These are phyloP conservation scores for Xylaria longipes DNA, from an alignment of 495 filamentous ascomycete species.

Conservation along the genomic window DNA sequence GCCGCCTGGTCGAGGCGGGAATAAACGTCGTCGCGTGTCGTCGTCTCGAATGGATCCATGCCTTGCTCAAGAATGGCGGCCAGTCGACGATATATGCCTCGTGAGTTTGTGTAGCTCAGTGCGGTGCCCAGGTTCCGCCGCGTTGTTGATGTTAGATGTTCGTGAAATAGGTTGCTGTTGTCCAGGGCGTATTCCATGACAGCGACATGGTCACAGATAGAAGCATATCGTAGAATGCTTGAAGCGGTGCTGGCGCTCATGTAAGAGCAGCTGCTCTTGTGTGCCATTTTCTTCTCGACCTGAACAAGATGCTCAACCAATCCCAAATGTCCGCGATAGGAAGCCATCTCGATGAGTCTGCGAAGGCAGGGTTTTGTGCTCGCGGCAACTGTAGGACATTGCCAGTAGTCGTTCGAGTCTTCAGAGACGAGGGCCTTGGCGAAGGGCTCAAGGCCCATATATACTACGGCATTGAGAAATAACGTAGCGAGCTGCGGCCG, in stretches of 20 bases:
- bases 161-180: constrained; percentile 23
- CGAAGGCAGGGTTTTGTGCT: constrained; percentile 26
- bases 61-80: constrained; percentile 13
- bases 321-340: constrained; percentile 24
- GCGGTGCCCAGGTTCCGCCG: constrained; percentile 22
- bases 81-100: constrained; percentile 12
- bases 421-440: constrained; percentile 28
- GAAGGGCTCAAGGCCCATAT: constrained; percentile 26
- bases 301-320: constrained; percentile 23
- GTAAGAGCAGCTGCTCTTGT: constrained; percentile 13
- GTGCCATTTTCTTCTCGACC: constrained; percentile 21
- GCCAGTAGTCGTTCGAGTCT: constrained; percentile 27
- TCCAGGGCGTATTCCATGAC: constrained; percentile 26
- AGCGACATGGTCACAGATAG: constrained; percentile 5
- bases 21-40: constrained; percentile 19
- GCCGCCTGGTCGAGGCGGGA: constrained; percentile 24
- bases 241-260: constrained; percentile 25
- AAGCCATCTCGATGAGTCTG: constrained; percentile 26
- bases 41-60: constrained; percentile 15
- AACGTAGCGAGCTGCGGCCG: constrained; percentile 26
- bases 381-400: constrained; percentile 26
- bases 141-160: constrained; percentile 15
- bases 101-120: constrained; percentile 20
- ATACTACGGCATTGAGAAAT: constrained; percentile 28
- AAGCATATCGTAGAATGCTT: constrained; percentile 20